Percentiles rank a stretch among this genome's conserved stretches.
Evolutionary conservation across 306 rosid genomes (phyloP).

Genomic region (Quercus glauca): DNA sequence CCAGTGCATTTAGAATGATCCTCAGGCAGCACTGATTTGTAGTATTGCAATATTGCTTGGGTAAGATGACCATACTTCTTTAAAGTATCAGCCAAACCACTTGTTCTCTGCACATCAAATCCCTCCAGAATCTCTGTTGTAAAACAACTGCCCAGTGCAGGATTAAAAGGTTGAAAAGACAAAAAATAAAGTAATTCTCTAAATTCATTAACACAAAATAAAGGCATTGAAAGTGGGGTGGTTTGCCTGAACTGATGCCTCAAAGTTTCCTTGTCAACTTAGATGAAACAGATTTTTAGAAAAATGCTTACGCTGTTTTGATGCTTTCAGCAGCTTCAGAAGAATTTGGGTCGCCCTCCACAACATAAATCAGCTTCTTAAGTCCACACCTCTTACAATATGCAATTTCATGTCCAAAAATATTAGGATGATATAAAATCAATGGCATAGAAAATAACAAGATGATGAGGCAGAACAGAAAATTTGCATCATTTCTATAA

Average conservation of each 20-base stretch:
- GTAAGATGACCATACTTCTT: constrained; percentile 91
- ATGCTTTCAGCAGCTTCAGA: constrained; percentile 94
- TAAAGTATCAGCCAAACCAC: constrained; percentile 78
- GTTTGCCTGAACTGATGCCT: background rate
- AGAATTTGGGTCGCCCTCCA: constrained; percentile 95
- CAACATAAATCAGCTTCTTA: constrained; percentile 87
- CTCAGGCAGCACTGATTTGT: constrained; percentile 49
- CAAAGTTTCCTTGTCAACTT: background rate
- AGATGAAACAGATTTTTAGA: background rate
- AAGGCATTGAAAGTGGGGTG: background rate
- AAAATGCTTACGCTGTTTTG: constrained; percentile 81
- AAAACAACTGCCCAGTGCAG: constrained; percentile 65
- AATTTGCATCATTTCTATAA: background rate
- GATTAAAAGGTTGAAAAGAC: constrained; percentile 4
- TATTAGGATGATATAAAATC: constrained; percentile 17
- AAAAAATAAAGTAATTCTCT: background rate
- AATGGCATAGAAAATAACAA: background rate
- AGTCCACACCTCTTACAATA: constrained; percentile 82
- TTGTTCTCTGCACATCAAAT: constrained; percentile 90
- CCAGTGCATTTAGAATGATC: constrained; percentile 34
- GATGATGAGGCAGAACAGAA: background rate
- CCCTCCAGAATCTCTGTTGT: constrained; percentile 95
- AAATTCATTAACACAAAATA: background rate
- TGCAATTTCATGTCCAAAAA: constrained; percentile 25
- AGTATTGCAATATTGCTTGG: constrained; percentile 67